Evolutionary conservation across 2,329 filamentous ascomycete genomes (phyloP).

Genomic region (Dothiorella sarmentorum): DNA sequence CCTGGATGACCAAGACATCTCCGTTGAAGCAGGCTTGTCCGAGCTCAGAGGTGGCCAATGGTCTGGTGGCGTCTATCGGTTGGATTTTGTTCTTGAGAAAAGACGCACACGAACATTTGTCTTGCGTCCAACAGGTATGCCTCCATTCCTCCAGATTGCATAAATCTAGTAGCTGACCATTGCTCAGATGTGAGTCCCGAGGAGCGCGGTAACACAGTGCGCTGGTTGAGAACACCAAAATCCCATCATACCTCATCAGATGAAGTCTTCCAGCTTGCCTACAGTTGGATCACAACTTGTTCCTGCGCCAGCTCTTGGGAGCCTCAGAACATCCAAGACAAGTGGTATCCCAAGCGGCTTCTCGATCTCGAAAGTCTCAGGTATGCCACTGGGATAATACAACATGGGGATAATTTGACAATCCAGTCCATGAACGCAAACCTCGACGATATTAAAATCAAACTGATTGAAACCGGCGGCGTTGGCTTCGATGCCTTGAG

Average conservation of each 20-base stretch:
- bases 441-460: not conserved
- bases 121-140: not conserved
- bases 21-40: not conserved
- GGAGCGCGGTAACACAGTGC: not conserved
- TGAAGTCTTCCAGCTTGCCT: constrained; percentile 18
- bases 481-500: no score
- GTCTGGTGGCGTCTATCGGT: constrained; percentile 3
- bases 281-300: constrained; percentile 21
- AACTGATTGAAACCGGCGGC: no score
- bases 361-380: not conserved
- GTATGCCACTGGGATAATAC: not conserved
- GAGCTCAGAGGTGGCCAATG: not conserved
- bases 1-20: not conserved
- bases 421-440: not conserved
- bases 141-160: not conserved
- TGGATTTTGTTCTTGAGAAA: constrained; percentile 15
- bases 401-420: not conserved
- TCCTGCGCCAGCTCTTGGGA: constrained; percentile 18
- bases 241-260: constrained; percentile 13
- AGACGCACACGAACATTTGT: not conserved
- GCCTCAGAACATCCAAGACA: not conserved
- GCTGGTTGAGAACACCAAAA: not conserved
- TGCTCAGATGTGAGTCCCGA: no score
- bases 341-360: not conserved
- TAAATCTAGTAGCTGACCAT: not conserved